A percentile compares a stretch with the other conserved stretches of the same genome.
Evolutionary conservation across 2,329 filamentous ascomycete genomes (phyloP).

Genomic region (Aureobasidium musti): DNA sequence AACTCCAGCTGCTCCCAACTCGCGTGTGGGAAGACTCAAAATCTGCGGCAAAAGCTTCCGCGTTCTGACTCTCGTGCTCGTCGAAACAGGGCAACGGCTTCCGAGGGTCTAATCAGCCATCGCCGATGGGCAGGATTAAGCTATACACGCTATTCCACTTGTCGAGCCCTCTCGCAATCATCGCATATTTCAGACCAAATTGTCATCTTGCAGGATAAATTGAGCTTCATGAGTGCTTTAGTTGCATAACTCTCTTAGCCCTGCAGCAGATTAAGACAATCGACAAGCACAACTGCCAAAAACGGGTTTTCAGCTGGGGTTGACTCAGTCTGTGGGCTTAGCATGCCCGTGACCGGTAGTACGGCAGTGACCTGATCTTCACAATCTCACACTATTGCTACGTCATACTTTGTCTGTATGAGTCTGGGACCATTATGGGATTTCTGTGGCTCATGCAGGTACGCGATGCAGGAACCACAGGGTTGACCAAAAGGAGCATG

Average conservation of each 20-base stretch:
- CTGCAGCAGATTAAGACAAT: constrained; percentile 25
- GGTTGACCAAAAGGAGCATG: background rate
- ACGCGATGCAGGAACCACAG: constrained; percentile 8
- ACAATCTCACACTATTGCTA: background rate
- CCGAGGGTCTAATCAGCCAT: constrained; percentile 14
- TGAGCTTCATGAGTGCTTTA: background rate
- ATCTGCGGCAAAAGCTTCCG: constrained; percentile 23
- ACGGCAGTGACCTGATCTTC: constrained; percentile 19
- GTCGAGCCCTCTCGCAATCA: background rate
- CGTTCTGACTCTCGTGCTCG: background rate
- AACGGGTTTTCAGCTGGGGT: constrained; percentile 10
- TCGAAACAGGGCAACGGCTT: background rate
- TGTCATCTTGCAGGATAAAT: constrained; percentile 3
- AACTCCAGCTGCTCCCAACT: background rate
- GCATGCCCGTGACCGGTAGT: background rate
- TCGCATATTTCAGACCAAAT: background rate
- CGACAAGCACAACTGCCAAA: constrained; percentile 11
- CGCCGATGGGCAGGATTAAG: constrained; percentile 17
- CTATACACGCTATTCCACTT: constrained; percentile 2
- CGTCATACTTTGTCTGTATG: constrained; percentile 5
- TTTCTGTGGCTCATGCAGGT: constrained; percentile 26
- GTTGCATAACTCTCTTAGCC: background rate
- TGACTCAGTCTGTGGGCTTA: constrained; percentile 18
- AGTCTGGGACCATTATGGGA: background rate
- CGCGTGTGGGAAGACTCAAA: constrained; percentile 10